These are phyloP conservation scores for Sporobolomyces roseus DNA, from an alignment of 768 basidiomycete species.

Conservation along the genomic window DNA sequence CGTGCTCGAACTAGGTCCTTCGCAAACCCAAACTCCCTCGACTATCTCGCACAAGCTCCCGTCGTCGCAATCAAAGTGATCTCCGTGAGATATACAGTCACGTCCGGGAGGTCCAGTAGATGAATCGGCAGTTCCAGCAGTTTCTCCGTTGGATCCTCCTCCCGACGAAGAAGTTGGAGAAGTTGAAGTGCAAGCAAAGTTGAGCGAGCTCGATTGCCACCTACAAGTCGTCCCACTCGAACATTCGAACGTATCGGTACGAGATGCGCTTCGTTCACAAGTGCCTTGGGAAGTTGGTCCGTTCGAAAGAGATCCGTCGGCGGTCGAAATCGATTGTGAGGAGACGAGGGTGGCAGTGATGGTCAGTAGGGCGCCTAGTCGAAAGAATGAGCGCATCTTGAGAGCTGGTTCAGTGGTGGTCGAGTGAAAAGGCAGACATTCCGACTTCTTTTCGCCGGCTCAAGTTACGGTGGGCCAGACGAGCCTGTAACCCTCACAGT, in stretches of 20 bases:
- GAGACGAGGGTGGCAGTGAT: background rate
- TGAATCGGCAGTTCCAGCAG: background rate
- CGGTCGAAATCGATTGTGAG: background rate
- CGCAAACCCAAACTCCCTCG: slow-evolving; percentile 30
- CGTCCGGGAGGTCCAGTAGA: slow-evolving; percentile 11
- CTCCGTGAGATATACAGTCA: slow-evolving; percentile 17
- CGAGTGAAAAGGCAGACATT: no score
- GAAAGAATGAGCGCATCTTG: background rate
- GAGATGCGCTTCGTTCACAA: background rate
- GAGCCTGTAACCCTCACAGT: no score
- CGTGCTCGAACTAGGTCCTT: background rate
- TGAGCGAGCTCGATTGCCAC: slow-evolving; percentile 13
- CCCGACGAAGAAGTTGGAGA: slow-evolving; percentile 21
- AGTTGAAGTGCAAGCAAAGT: slow-evolving; percentile 16
- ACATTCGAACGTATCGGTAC: slow-evolving; percentile 33
- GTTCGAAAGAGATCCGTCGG: background rate
- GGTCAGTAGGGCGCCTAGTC: background rate
- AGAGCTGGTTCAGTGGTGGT: no score
- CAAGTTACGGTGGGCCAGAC: no score
- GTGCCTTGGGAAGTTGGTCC: slow-evolving; percentile 8
- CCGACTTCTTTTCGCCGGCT: no score
- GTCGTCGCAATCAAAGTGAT: slow-evolving; percentile 38
- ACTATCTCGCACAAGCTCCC: slow-evolving; percentile 34
- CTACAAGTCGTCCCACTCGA: slow-evolving; percentile 38
- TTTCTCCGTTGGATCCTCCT: background rate